Percentiles rank a stretch among this genome's conserved stretches.
Conservation (phyloP, 176 grass and related monocot genomes). For the Eragrostis curvula region DNA sequence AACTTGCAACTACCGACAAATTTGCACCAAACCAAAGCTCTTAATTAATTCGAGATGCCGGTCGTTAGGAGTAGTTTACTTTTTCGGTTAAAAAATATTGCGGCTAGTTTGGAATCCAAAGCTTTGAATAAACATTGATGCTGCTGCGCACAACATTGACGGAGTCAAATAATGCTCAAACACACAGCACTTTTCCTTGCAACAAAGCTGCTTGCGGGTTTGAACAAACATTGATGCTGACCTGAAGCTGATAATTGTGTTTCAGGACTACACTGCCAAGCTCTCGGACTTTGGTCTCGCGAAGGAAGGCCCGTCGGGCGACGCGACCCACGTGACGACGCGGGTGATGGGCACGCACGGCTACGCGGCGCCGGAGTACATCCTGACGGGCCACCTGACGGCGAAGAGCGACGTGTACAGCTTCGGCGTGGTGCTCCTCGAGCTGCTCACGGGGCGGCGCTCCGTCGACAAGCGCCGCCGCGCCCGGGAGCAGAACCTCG, state of each 20-base stretch:
- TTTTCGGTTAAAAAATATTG: background rate
- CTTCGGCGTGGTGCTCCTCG: conserved; percentile 78
- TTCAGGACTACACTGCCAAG: conserved; percentile 90
- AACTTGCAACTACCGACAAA: conserved; percentile 32
- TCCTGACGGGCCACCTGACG: conserved; percentile 92
- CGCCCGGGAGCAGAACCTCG: conserved; percentile 69
- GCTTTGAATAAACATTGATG: too few species aligned
- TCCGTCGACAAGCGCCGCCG: conserved; percentile 69
- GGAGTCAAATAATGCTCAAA: background rate
- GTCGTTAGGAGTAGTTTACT: background rate
- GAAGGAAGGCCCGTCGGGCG: conserved; percentile 69
- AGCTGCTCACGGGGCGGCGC: conserved; percentile 75
- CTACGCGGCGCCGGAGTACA: conserved; percentile 95
- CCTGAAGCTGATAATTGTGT: background rate
- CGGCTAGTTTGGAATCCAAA: background rate
- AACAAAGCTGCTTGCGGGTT: background rate
- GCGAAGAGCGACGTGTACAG: conserved; percentile 83
- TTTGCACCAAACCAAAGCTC: background rate
- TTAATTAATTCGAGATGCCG: background rate
- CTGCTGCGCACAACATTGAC: too few species aligned
- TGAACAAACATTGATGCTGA: background rate
- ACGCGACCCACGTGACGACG: conserved; percentile 81
- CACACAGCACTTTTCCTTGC: background rate
- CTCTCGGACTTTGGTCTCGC: conserved; percentile 93
- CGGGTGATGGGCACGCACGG: conserved; percentile 94